Conservation (phyloP, 306 rosid genomes). For the Vachellia collinsii region DNA sequence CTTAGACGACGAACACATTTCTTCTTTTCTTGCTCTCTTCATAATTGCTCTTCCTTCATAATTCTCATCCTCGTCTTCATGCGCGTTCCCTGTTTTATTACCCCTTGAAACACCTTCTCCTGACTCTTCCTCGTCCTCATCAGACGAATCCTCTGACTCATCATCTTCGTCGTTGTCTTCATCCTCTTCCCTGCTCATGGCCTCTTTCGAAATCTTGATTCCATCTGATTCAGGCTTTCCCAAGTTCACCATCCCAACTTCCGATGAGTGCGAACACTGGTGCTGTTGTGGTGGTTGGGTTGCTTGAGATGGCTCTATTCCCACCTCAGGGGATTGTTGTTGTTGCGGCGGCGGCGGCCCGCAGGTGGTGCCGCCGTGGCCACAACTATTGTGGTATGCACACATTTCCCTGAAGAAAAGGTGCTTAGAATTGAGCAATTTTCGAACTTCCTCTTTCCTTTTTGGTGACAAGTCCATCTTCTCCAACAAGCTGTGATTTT, state of each 20-base stretch:
- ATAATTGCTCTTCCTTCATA: slow-evolving; percentile 40
- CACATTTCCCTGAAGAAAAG: slow-evolving; percentile 96
- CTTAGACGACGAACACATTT: slow-evolving; percentile 22
- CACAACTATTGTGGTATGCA: slow-evolving; percentile 89
- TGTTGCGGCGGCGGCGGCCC: slow-evolving; percentile 27
- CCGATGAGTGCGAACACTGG: slow-evolving; percentile 66
- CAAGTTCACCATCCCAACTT: slow-evolving; percentile 40
- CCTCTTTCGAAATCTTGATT: slow-evolving; percentile 49
- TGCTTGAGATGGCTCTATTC: slow-evolving; percentile 39
- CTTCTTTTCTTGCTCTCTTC: slow-evolving; percentile 58
- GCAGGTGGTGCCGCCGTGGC: slow-evolving; percentile 46
- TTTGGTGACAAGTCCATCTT: slow-evolving; percentile 73
- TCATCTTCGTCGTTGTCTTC: slow-evolving; percentile 61
- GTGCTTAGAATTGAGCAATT: slow-evolving; percentile 86
- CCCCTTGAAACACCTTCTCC: slow-evolving; percentile 43
- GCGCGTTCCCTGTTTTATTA: slow-evolving; percentile 43
- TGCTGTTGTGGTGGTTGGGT: slow-evolving; percentile 18
- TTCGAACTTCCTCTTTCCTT: slow-evolving; percentile 82
- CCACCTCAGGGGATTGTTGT: slow-evolving; percentile 49
- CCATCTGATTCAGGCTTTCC: slow-evolving; percentile 40
- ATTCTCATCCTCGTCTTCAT: slow-evolving; percentile 60
- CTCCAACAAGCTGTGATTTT: slow-evolving; percentile 74
- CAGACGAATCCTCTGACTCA: slow-evolving; percentile 62
- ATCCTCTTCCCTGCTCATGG: slow-evolving; percentile 46
- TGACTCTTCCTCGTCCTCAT: slow-evolving; percentile 66